Percentiles rank a stretch among this genome's conserved stretches.
These are phyloP conservation scores for Scheffersomyces titani DNA, from an alignment of 1,139 yeast genomes.

Conservation along the genomic window DNA sequence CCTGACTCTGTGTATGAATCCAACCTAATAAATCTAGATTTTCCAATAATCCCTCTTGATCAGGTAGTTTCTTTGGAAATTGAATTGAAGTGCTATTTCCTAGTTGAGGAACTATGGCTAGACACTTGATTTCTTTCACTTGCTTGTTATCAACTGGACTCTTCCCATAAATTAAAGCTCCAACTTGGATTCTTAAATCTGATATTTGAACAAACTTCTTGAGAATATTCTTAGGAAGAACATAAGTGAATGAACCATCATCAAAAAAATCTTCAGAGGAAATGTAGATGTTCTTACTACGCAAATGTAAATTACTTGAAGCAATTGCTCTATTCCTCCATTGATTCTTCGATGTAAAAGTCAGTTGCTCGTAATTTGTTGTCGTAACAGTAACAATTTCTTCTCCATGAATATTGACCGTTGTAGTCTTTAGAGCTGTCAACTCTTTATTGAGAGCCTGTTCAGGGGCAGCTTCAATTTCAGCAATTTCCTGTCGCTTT, in stretches of 20 bases:
- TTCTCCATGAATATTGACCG: constrained; percentile 93
- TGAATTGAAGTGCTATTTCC: constrained; percentile 72
- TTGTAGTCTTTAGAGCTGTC: constrained; percentile 81
- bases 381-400: constrained; percentile 94
- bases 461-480: constrained; percentile 60
- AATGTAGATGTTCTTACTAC: constrained; percentile 77
- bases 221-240: constrained; percentile 80
- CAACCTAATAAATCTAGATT: constrained; percentile 71
- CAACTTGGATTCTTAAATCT: constrained; percentile 81
- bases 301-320: constrained; percentile 67
- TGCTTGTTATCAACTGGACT: constrained; percentile 70
- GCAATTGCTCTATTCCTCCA: constrained; percentile 92
- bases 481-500: constrained; percentile 75
- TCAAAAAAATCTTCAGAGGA: constrained; percentile 40
- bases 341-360: constrained; percentile 82
- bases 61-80: constrained; percentile 54
- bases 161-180: constrained; percentile 75
- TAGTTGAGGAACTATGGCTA: constrained; percentile 86
- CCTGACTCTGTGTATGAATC: constrained; percentile 77
- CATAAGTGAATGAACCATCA: constrained; percentile 58
- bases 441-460: constrained; percentile 41
- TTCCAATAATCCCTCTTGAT: constrained; percentile 34
- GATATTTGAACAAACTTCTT: constrained; percentile 78
- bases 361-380: constrained; percentile 80
- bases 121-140: constrained; percentile 74